Percentiles rank a stretch among this genome's conserved stretches.
These are phyloP conservation scores for Canna indica DNA, from an alignment of 176 grass and related monocot species.

Conservation along the genomic window DNA sequence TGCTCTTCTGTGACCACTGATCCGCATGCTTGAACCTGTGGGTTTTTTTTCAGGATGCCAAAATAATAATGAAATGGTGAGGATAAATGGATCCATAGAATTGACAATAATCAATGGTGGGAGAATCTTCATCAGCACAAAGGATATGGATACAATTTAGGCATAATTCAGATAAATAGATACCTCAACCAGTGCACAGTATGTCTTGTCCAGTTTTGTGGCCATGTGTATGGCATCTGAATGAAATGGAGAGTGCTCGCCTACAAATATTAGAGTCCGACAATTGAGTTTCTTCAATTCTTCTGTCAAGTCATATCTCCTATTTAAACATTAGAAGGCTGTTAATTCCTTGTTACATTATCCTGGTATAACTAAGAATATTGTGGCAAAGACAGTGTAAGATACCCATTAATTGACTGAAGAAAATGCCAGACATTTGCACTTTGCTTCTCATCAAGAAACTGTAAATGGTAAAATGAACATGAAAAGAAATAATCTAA, in stretches of 20 bases:
- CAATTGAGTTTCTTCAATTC: slow-evolving; percentile 70
- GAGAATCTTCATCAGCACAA: background rate
- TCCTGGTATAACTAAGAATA: slow-evolving; percentile 7
- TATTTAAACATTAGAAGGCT: slow-evolving; percentile 21
- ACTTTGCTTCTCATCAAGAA: slow-evolving; percentile 79
- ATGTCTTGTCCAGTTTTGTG: slow-evolving; percentile 76
- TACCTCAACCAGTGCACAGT: slow-evolving; percentile 91
- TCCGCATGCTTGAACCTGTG: slow-evolving; percentile 78
- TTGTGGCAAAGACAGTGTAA: slow-evolving; percentile 5
- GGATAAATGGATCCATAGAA: background rate
- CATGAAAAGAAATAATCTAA: background rate
- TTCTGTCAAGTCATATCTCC: slow-evolving; percentile 88
- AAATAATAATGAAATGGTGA: background rate
- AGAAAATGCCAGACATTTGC: slow-evolving; percentile 82
- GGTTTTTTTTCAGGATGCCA: background rate
- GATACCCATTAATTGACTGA: slow-evolving; percentile 74
- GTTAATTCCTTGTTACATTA: background rate
- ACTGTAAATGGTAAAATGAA: slow-evolving; percentile 30
- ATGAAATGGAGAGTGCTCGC: slow-evolving; percentile 80
- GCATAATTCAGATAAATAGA: background rate
- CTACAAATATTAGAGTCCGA: slow-evolving; percentile 81
- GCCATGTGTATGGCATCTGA: slow-evolving; percentile 74
- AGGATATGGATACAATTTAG: background rate
- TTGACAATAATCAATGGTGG: background rate
- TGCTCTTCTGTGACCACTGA: slow-evolving; percentile 89